Conservation (phyloP, 148 eudicot species). For the Rhododendron kiyosumense region DNA sequence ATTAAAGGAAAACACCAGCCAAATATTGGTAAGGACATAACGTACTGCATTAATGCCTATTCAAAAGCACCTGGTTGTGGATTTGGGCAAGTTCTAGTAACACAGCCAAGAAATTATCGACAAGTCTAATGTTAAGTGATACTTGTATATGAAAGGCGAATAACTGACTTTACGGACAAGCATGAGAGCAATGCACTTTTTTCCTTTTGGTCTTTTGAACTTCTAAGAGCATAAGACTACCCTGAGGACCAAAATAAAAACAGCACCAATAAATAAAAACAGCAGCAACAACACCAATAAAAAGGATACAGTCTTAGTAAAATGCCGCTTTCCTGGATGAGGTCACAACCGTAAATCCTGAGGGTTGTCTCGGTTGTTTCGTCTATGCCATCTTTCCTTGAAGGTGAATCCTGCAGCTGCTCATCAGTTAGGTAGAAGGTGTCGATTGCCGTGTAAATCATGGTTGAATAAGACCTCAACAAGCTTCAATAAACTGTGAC, state of each 20-base stretch:
- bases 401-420: conserved; percentile 71
- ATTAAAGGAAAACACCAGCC: conserved; percentile 31
- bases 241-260: background rate
- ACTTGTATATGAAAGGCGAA: background rate
- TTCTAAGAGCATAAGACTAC: background rate
- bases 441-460: conserved; percentile 94
- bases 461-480: conserved; percentile 20
- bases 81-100: background rate
- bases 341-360: conserved; percentile 91
- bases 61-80: background rate
- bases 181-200: background rate
- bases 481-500: background rate
- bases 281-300: background rate
- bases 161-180: background rate
- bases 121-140: background rate
- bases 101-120: background rate
- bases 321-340: conserved; percentile 91
- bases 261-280: background rate
- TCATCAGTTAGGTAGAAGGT: conserved; percentile 86
- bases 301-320: conserved; percentile 82
- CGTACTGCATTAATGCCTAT: background rate
- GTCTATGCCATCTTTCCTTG: conserved; percentile 76
- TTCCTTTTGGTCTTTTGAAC: background rate
- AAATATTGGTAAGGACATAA: background rate
- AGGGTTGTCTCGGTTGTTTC: conserved; percentile 77